These are phyloP conservation scores for Radiomyces spectabilis DNA, from an alignment of 192 early-diverging fungal species.

Conservation along the genomic window DNA sequence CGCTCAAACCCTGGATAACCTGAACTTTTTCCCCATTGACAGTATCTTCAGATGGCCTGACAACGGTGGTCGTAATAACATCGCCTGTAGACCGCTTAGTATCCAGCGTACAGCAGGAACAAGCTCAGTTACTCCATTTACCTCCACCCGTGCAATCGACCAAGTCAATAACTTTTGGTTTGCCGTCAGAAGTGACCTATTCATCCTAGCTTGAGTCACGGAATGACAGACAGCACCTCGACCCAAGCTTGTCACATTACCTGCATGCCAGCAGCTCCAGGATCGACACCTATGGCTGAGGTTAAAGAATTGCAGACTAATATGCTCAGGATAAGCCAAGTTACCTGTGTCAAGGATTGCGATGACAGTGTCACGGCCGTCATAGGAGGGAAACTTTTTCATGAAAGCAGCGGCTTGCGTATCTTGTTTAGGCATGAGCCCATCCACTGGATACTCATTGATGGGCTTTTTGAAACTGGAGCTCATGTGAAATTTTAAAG, in stretches of 20 bases:
- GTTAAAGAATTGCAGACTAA: neutral
- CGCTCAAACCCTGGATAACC: conserved; percentile 62
- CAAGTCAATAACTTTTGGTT: conserved; percentile 85
- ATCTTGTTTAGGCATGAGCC: conserved; percentile 65
- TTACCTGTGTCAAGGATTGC: conserved; percentile 86
- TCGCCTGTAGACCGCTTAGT: conserved; percentile 54
- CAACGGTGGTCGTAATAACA: conserved; percentile 52
- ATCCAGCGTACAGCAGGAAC: too few species aligned
- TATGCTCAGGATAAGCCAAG: neutral
- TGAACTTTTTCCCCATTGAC: conserved; percentile 29
- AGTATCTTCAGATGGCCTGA: conserved; percentile 42
- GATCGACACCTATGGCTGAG: conserved; percentile 63
- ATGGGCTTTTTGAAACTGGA: conserved; percentile 7
- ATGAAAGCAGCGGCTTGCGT: conserved; percentile 80
- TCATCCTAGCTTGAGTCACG: neutral
- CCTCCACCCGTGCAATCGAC: conserved; percentile 90
- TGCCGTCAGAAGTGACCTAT: conserved; percentile 75
- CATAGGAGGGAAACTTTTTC: conserved; percentile 75
- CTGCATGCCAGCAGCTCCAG: conserved; percentile 80
- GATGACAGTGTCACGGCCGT: conserved; percentile 83
- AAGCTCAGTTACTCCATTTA: conserved; percentile 4
- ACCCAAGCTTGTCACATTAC: too few species aligned
- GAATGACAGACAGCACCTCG: too few species aligned
- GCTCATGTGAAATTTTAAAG: conserved; percentile 1
- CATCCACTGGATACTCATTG: conserved; percentile 48